A percentile compares a stretch with the other conserved stretches of the same genome.
Conservation (phyloP, 805 yeast species). For the Grigorovia humatica region DNA sequence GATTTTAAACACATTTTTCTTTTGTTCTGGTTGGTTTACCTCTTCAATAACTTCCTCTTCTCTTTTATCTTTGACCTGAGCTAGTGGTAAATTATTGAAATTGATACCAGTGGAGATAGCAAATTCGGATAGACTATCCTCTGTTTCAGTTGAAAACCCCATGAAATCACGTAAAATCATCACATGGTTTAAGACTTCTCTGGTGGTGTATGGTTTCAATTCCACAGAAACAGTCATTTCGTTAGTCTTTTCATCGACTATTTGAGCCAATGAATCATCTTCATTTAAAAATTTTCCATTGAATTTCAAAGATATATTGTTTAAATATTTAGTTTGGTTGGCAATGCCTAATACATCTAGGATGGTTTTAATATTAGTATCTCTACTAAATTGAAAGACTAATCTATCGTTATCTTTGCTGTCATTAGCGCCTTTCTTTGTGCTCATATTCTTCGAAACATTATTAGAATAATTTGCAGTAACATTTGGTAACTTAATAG, state of each 20-base stretch:
- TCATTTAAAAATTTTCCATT: slow-evolving; percentile 13
- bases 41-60: slow-evolving; percentile 8
- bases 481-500: slow-evolving; percentile 13
- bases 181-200: slow-evolving; percentile 25
- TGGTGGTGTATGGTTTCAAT: slow-evolving; percentile 22
- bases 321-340: slow-evolving; percentile 20
- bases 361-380: slow-evolving; percentile 19
- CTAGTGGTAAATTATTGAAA: slow-evolving; percentile 20
- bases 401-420: slow-evolving; percentile 9
- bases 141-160: slow-evolving; percentile 26
- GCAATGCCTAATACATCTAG: slow-evolving; percentile 20
- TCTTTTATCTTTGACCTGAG: slow-evolving; percentile 11
- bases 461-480: slow-evolving; percentile 1
- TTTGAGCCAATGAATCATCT: slow-evolving; percentile 6
- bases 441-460: slow-evolving; percentile 3
- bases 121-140: slow-evolving; percentile 25
- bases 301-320: slow-evolving; percentile 18
- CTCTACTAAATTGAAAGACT: slow-evolving; percentile 18
- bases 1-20: slow-evolving; percentile 18
- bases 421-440: slow-evolving; percentile 7
- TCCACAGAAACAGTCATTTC: slow-evolving; percentile 12
- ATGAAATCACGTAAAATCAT: slow-evolving; percentile 24
- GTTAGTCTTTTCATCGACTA: slow-evolving; percentile 10
- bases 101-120: slow-evolving; percentile 26
- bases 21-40: slow-evolving; percentile 10